phyloP scores from a whole-genome alignment of 805 yeast genomes.

The Schwanniomyces pseudopolymorphus region DNA sequence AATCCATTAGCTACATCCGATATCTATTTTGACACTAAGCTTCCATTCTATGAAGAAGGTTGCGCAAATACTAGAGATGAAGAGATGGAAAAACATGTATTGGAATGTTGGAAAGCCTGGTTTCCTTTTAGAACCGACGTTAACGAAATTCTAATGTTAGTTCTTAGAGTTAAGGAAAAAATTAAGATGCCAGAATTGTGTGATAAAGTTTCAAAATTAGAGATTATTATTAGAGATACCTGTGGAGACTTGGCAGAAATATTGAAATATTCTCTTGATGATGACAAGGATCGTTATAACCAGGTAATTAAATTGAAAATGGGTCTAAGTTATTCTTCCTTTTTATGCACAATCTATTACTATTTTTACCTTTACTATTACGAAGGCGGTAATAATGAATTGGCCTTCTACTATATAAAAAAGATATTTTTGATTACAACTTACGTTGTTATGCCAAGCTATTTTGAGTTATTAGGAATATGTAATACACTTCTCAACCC shows the following conservation, averaged over 20 bases:
- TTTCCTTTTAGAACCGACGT: constrained; percentile 19
- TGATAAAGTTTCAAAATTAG: constrained; percentile 33
- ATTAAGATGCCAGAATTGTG: constrained; percentile 40
- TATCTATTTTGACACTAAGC: constrained; percentile 49
- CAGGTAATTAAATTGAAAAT: constrained; percentile 13
- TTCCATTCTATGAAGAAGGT: constrained; percentile 43
- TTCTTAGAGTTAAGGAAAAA: constrained; percentile 40
- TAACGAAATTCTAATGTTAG: constrained; percentile 26
- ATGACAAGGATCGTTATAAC: constrained; percentile 3
- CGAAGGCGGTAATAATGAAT: constrained; percentile 26
- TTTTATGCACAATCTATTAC: constrained; percentile 39
- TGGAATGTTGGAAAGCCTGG: not conserved
- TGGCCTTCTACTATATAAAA: constrained; percentile 38
- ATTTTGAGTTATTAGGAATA: constrained; percentile 36
- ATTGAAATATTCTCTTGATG: constrained; percentile 10
- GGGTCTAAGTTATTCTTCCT: constrained; percentile 27
- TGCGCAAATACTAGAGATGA: constrained; percentile 37
- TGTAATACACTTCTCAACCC: constrained; percentile 41
- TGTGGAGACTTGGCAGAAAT: constrained; percentile 28
- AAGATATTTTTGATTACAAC: constrained; percentile 29
- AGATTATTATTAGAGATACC: constrained; percentile 23
- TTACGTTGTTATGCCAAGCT: constrained; percentile 35
- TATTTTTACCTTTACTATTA: constrained; percentile 46
- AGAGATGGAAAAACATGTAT: constrained; percentile 41
- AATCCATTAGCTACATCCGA: constrained; percentile 40